Evolutionary conservation across 1,284 basidiomycete genomes (phyloP), one percentile per base, ranked within the genome.

Genomic region (Pterulicium gracile): DNA sequence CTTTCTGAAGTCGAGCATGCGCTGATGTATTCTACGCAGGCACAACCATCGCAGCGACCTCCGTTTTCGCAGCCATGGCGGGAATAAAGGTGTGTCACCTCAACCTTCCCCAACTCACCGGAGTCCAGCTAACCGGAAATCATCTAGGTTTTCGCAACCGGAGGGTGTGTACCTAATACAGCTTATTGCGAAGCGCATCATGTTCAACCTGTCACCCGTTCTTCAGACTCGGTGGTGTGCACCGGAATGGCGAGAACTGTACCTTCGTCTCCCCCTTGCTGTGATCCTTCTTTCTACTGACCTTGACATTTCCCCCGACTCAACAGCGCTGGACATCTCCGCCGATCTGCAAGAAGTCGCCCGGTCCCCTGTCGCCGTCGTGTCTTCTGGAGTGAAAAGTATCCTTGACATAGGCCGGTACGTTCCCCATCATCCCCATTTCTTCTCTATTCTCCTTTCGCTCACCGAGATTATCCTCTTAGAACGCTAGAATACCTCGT

Each of bases 401-500:
- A 98, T 98, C 53, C 66, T 99, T 45, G 95, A 98, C 62, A 94
- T 98, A 51, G 88, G 88, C 47, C 72, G 76, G 84, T 79, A 50
- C 41, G 59, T 50, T 24, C 27, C n/a, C n/a, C 27, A 10, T 32
- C 27, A 7, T 32, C 27, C n/a, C 27, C n/a, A 32, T 32, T n/a
- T 13, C 27, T 40, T 40, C 19, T 49, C 32, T 47, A n/a, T 18
- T 24, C 17, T 46, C 24, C 43, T 50, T 13, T 32, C 18, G 40
- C 21, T 17, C 14, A 41, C 46, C 39, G 19, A 41, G 12, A 51
- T 15, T 41, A 23, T 19, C 10, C 27, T 35, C 46, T 22, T 45
- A 86, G 84, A 55, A 98, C 96, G 5, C 72, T 99, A 39, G 96
- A 99, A 66, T 95, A 94, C 57, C 76, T 99, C 52, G 87, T 88